phyloP scores from a whole-genome alignment of 2,329 filamentous ascomycete species.

The Diaporthe sp. region DNA sequence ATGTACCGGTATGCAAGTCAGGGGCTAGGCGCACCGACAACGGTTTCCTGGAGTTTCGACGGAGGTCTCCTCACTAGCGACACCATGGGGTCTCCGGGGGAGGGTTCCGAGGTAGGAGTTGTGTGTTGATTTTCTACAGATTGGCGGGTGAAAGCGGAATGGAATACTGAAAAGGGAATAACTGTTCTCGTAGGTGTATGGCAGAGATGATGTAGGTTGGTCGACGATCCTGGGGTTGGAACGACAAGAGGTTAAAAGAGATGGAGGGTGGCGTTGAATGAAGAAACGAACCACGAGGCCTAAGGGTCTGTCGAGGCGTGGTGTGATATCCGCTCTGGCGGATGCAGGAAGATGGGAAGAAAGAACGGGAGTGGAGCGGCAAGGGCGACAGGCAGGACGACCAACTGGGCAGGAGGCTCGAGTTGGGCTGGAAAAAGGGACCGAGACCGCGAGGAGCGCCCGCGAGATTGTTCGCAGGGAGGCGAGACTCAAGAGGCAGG shows the following conservation, averaged over 20 bases:
- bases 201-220: slow-evolving; percentile 34
- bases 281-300: slow-evolving; percentile 40
- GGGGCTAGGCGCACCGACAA: slow-evolving; percentile 45
- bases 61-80: slow-evolving; percentile 57
- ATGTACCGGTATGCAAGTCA: slow-evolving; percentile 42
- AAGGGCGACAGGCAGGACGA: slow-evolving; percentile 33
- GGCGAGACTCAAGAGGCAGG: slow-evolving; percentile 17
- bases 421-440: neutral
- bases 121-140: slow-evolving; percentile 22
- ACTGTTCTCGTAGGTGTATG: slow-evolving; percentile 4
- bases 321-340: slow-evolving; percentile 37
- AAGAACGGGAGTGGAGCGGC: slow-evolving; percentile 26
- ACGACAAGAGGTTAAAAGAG: slow-evolving; percentile 33
- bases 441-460: slow-evolving; percentile 23
- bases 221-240: slow-evolving; percentile 36
- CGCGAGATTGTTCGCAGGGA: slow-evolving; percentile 33
- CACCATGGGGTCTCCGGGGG: slow-evolving; percentile 52
- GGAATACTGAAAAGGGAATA: slow-evolving; percentile 5
- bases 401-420: slow-evolving; percentile 28
- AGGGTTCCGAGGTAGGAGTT: slow-evolving; percentile 33
- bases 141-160: slow-evolving; percentile 10
- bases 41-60: slow-evolving; percentile 42
- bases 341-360: slow-evolving; percentile 28
- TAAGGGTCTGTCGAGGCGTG: slow-evolving; percentile 40
- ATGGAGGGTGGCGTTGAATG: slow-evolving; percentile 39